These are phyloP conservation scores for Lachnellula subtilissima DNA, from an alignment of 2,329 filamentous ascomycete species.

Conservation along the genomic window DNA sequence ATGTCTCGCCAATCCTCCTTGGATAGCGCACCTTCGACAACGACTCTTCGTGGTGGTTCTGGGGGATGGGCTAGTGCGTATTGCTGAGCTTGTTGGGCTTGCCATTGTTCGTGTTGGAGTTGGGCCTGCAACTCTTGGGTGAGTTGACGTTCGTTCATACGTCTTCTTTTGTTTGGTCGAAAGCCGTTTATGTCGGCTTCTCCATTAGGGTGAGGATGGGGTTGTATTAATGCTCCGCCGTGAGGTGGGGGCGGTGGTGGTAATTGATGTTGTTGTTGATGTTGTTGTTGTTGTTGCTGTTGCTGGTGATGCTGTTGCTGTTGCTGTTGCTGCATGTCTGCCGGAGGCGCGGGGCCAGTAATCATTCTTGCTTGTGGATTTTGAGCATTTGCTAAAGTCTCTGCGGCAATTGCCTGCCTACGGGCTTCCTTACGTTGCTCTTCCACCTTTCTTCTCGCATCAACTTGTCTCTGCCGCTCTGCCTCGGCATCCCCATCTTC, in stretches of 20 bases:
- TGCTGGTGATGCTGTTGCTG: conserved; percentile 14
- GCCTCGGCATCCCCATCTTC: conserved; percentile 31
- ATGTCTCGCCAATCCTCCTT: conserved; percentile 33
- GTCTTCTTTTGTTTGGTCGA: conserved; percentile 25
- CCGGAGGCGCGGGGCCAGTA: conserved; percentile 14
- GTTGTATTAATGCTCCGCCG: conserved; percentile 19
- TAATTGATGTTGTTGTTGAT: conserved; percentile 10
- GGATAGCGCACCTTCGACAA: conserved; percentile 29
- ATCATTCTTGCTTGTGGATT: conserved; percentile 15
- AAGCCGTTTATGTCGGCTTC: conserved; percentile 26
- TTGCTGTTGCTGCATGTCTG: conserved; percentile 16
- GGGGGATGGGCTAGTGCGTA: conserved; percentile 19
- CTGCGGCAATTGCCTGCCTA: conserved; percentile 28
- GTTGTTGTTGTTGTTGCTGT: conserved; percentile 12
- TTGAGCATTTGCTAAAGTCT: conserved; percentile 17
- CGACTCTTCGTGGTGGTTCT: conserved; percentile 26
- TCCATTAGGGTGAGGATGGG: conserved; percentile 16
- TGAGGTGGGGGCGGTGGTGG: conserved; percentile 1
- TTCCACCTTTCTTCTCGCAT: conserved; percentile 28
- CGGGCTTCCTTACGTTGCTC: conserved; percentile 30
- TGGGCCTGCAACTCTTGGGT: conserved; percentile 24
- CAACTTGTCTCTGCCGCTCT: conserved; percentile 32
- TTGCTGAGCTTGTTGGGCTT: conserved; percentile 8
- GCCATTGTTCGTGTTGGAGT: conserved; percentile 24
- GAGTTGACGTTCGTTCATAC: conserved; percentile 23